Evolutionary conservation across 2,329 filamentous ascomycete species (phyloP), one percentile per base, ranked within the genome.

Genomic region (Talaromyces sp.): DNA sequence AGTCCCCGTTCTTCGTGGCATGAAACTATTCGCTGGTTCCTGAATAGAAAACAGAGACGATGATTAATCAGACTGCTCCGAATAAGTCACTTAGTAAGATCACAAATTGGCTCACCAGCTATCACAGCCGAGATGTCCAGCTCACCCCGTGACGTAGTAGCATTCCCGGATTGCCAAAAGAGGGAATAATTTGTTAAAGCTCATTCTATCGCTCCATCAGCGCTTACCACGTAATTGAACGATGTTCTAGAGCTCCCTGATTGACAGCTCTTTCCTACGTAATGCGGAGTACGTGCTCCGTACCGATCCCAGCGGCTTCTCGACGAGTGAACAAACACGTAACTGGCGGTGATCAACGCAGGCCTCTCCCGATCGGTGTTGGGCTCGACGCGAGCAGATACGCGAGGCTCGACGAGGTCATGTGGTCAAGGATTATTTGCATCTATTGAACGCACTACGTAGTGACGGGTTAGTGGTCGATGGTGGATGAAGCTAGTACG

Each of bases 261-360:
- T 21, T 14, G 50, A 37, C 50, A 54, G 37, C 11, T 16, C 35
- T 21, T 23, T 23, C 31, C 50, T 21, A 35, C 50, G 48, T 35
- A 33, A 33, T n/a, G 16, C 46, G 7, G 16, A 50, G 25, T 11
- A 16, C n/a, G 28, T 28, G n/a, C 23, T 50, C 31, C 46, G 48
- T 52, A 52, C 28, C 23, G 14, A 48, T 25, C n/a, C 46, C 1
- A 28, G 7, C 14, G n/a, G 14, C 46, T 50, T 31, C 46, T 16
- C 23, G 46, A n/a, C 23, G 31, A 33, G 9, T 54, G 31, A 54
- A 54, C 50, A 37, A 54, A 35, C 50, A 54, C 50, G 31, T 23
- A 54, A 54, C 35, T 54, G 50, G 50, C 50, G 50, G 50, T 54
- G 50, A 54, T 54, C 50, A 54, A 54, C 50, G 31, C 48, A 54